phyloP scores from a whole-genome alignment of 225 moss, liverwort and hornwort species.

The Physcomitrellopsis africana region DNA sequence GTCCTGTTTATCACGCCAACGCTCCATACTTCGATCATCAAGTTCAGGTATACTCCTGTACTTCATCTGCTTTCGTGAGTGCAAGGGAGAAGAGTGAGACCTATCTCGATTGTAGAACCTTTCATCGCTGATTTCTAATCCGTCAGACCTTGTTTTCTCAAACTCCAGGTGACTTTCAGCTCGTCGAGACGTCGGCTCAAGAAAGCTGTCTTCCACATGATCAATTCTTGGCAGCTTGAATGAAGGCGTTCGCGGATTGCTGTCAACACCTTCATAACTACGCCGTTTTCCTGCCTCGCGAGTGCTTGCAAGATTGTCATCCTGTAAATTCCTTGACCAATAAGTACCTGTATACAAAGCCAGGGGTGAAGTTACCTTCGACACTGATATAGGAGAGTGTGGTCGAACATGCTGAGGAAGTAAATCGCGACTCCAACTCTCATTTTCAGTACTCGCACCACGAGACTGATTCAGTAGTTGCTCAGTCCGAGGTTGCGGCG shows the following conservation, averaged over 20 bases:
- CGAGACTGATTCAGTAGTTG: neutral
- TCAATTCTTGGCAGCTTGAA: conserved; percentile 21
- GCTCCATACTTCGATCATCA: conserved; percentile 8
- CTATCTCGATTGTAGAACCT: conserved; percentile 6
- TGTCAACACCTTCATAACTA: conserved; percentile 9
- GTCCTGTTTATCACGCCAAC: conserved; percentile 13
- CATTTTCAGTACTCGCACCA: conserved; percentile 1
- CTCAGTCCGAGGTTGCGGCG: conserved; percentile 6
- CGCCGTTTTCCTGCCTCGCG: conserved; percentile 22
- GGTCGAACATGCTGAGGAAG: conserved; percentile 15
- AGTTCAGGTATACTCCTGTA: conserved; percentile 17
- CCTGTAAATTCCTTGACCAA: conserved; percentile 7
- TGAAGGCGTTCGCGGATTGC: conserved; percentile 14
- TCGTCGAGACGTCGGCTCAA: conserved; percentile 14
- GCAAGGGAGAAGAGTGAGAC: conserved; percentile 1
- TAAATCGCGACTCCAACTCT: conserved; percentile 14
- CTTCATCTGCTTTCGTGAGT: conserved; percentile 15
- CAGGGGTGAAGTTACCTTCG: conserved; percentile 4
- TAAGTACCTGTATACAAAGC: conserved; percentile 10
- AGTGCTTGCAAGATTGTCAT: conserved; percentile 9
- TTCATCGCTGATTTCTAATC: conserved; percentile 5
- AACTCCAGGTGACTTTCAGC: conserved; percentile 2
- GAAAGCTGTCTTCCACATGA: neutral
- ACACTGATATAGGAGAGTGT: neutral
- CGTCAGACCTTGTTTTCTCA: conserved; percentile 22